Base-by-base conservation (phyloP, 2,329 filamentous ascomycete genomes). In the Nemania sp. region DNA sequence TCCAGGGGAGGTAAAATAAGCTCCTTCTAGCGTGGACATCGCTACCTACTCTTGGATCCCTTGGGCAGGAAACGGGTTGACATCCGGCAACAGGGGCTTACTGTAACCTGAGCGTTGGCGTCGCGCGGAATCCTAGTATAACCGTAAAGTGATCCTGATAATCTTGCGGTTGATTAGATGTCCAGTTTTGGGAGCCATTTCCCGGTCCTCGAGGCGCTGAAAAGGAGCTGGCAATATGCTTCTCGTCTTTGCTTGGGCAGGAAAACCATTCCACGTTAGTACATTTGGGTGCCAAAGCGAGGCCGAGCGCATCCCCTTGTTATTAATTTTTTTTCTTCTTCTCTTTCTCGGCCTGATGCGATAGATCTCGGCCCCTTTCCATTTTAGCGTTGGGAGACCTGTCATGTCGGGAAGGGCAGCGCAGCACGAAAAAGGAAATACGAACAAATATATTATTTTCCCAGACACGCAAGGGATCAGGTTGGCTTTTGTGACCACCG, bases 41-140 rank as follows among this genome's bases (percentile, higher is more conserved):
- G 37, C 18, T 35, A 56, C 54, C 18, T 35, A 56, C 54, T 39
- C 39, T 49, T 21, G 42, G 18, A n/a, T 13, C 29, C 25, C 13
- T 34, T 11, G 35, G 55, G 12, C 42, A 55, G 51, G 37, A 52
- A 39, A 46, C 54, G 54, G 62, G 47, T 57, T 39, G 20, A 18
- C 35, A 59, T 59, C 62, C 62, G 62, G 46, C 32, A 54, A n/a
- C 59, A 64, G 55, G 59, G 55, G 55, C 59, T 62, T 62, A 62
- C 62, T 65, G 45, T 62, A 59, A 57, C 48, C 40, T 50, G 37
- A 15, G 43, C 17, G 45, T 25, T 45, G 37, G 51, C 46, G 34
- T 54, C 29, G 29, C 32, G 42, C 45, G 25, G 39, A 60, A 61
- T 57, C 59, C 55, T 42, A 45, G 47, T 54, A 56, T 34, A 51